Evolutionary conservation across 148 eudicot species (phyloP).

Genomic region (Chenopodium quinoa): DNA sequence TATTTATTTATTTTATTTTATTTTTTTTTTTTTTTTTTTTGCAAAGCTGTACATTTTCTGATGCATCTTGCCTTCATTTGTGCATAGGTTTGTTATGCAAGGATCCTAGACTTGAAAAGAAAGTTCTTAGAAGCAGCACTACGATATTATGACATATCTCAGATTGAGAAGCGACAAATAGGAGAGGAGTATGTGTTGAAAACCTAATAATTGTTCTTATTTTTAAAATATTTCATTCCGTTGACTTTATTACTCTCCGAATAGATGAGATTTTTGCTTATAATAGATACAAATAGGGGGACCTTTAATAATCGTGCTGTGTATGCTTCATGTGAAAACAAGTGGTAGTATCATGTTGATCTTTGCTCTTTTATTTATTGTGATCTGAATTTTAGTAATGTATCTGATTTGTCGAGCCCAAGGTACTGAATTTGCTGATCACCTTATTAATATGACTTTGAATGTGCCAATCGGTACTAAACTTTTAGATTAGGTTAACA

Average conservation of each 20-base stretch:
- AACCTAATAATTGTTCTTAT: neutral
- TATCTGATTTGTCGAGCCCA: neutral
- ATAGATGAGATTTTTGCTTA: neutral
- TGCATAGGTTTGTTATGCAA: constrained; percentile 84
- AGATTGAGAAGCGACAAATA: constrained; percentile 88
- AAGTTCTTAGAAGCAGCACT: constrained; percentile 97
- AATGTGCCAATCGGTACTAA: neutral
- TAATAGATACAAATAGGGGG: neutral
- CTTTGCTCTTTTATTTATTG: neutral
- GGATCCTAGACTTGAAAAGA: constrained; percentile 89
- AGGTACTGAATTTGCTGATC: neutral
- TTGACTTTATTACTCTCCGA: neutral
- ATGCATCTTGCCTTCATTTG: constrained; percentile 8
- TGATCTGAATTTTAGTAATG: neutral
- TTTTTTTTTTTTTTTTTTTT: neutral
- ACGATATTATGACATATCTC: constrained; percentile 93
- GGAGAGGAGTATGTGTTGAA: constrained; percentile 82
- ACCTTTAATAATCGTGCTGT: neutral
- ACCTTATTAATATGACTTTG: neutral
- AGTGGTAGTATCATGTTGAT: neutral
- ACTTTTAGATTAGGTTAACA: neutral
- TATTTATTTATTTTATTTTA: neutral
- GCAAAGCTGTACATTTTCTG: constrained; percentile 2
- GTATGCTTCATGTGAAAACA: neutral
- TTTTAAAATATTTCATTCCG: neutral